Base-by-base conservation (phyloP, 306 rosid species). In the Lathyrus aphaca region DNA sequence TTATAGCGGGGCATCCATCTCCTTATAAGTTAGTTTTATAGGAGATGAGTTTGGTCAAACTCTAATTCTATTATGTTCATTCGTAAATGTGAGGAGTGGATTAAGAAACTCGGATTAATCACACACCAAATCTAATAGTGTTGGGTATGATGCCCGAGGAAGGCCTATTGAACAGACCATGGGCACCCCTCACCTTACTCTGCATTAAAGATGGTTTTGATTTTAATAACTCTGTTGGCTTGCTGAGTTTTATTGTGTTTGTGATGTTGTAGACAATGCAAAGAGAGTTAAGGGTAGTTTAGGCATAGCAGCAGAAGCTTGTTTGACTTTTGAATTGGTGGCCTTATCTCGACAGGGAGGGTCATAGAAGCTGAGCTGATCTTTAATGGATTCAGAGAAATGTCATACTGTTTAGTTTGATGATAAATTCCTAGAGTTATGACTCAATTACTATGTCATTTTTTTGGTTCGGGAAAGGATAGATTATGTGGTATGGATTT, bases 221-320 rank as follows among this genome's bases (percentile, higher is more conserved):
- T 68, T 79, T 77, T 51, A 95, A 87, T 69, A 60, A 67, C 16
- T 77, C 86, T 5, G 56, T 87, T 74, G 75, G 90, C 76, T 92
- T 79, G 73, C 83, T 66, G 86, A 83, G 38, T 83, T 92, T 79
- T 92, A 92, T 74, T 83, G 89, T 74, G 76, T 45, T 50, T 86
- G 89, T 66, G 88, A 81, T 38, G 85, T 80, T 55, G 65, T 83
- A 17, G 72, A 72, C 5, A 82, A 73, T 54, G 96, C 92, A 59
- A 81, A 46, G 80, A 77, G 77, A 80, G 83, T 89, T 67, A 83
- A 84, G 76, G 85, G 80, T 37, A 65, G 32, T 29, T 3, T 29
- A 3, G 32, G 75, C 53, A 80, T 82, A 65, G 71, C 17, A 59
- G 81, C 15, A 29, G 83, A 60, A 42, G 75, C 84, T 16, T 57